These are phyloP conservation scores for Candida arabinofermentans DNA, from an alignment of 805 yeast genomes.

Conservation along the genomic window DNA sequence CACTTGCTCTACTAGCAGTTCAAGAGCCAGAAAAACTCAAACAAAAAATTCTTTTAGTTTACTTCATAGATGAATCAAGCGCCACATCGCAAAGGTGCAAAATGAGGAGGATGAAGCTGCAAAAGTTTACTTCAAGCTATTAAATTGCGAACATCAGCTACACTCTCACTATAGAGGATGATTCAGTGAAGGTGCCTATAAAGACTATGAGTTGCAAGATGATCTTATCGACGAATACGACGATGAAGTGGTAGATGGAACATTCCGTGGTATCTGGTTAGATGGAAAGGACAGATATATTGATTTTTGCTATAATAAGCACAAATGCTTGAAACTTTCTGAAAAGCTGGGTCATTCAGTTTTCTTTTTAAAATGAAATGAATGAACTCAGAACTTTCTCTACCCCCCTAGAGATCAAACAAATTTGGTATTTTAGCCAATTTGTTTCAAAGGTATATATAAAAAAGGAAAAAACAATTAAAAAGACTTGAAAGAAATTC, in stretches of 20 bases:
- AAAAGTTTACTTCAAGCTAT: neutral
- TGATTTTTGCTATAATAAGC: neutral
- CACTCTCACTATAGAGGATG: slow-evolving; percentile 3
- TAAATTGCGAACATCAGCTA: neutral
- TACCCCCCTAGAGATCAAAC: too few species aligned
- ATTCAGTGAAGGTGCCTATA: neutral
- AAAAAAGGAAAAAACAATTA: too few species aligned
- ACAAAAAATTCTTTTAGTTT: neutral
- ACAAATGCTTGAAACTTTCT: slow-evolving; percentile 2
- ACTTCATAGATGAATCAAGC: neutral
- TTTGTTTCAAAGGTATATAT: too few species aligned
- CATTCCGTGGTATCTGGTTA: neutral
- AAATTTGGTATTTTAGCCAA: too few species aligned
- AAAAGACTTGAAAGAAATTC: too few species aligned
- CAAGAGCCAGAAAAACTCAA: too few species aligned
- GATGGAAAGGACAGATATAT: neutral
- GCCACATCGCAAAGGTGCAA: neutral
- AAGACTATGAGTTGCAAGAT: slow-evolving; percentile 2
- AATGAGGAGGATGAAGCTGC: neutral
- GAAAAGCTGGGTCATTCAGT: neutral
- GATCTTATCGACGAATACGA: neutral
- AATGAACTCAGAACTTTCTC: neutral
- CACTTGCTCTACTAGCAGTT: too few species aligned
- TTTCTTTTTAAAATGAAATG: neutral
- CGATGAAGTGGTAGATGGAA: neutral